These are phyloP conservation scores for Artomyces pyxidatus DNA, from an alignment of 768 basidiomycete genomes.

Conservation along the genomic window DNA sequence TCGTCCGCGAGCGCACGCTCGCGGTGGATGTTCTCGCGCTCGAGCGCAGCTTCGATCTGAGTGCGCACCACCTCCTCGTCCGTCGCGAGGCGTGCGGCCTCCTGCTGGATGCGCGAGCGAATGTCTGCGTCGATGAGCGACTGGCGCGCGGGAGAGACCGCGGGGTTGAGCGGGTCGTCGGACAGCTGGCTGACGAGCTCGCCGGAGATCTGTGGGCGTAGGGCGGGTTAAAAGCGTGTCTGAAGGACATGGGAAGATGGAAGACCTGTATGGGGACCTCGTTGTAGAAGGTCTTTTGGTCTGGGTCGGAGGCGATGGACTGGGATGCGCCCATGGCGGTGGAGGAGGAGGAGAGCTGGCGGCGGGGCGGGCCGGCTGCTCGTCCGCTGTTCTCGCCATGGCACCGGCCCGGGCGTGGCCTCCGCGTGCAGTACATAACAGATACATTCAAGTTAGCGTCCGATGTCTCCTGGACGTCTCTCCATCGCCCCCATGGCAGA, in stretches of 20 bases:
- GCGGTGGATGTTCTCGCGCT: slow-evolving; percentile 82
- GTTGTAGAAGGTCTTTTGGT: slow-evolving; percentile 43
- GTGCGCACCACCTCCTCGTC: slow-evolving; percentile 63
- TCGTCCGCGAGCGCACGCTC: slow-evolving; percentile 37
- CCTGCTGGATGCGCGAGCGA: slow-evolving; percentile 60
- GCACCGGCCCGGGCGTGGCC: too few relatives aligned
- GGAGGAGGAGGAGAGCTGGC: neutral
- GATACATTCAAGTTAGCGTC: too few relatives aligned
- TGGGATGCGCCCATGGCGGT: slow-evolving; percentile 57
- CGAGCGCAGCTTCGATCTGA: slow-evolving; percentile 71
- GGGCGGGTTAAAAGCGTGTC: slow-evolving; percentile 1
- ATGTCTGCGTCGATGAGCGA: slow-evolving; percentile 66
- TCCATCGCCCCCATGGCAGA: slow-evolving; percentile 3
- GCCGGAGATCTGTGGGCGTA: slow-evolving; percentile 58
- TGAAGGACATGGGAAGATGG: neutral
- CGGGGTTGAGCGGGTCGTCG: slow-evolving; percentile 50
- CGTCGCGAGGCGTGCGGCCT: slow-evolving; percentile 53
- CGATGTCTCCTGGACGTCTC: too few relatives aligned
- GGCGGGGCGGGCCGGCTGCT: neutral
- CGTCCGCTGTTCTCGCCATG: too few relatives aligned
- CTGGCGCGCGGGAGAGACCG: slow-evolving; percentile 62
- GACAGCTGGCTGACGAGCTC: slow-evolving; percentile 75
- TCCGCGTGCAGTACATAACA: too few relatives aligned
- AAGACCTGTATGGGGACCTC: slow-evolving; percentile 33
- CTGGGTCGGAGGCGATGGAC: slow-evolving; percentile 40